Conservation (phyloP, 2,329 filamentous ascomycete genomes). For the Colletotrichum melonis region DNA sequence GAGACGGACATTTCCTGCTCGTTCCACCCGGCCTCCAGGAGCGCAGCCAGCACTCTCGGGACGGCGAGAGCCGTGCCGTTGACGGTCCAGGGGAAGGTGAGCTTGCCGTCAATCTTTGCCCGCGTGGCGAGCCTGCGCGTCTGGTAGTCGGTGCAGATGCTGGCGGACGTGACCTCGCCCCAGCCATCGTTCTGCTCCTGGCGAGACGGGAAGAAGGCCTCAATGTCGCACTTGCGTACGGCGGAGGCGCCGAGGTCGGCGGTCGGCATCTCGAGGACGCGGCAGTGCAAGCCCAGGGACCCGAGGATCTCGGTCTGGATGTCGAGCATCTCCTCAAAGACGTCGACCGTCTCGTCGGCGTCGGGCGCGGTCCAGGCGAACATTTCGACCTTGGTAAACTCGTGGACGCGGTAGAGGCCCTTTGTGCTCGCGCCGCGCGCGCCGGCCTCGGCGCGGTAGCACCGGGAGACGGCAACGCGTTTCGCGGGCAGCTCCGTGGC, state of each 20-base stretch:
- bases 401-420: constrained; percentile 95
- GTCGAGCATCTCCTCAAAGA: constrained; percentile 88
- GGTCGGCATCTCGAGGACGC: constrained; percentile 92
- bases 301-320: constrained; percentile 88
- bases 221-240: constrained; percentile 89
- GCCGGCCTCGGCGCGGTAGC: constrained; percentile 95
- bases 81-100: constrained; percentile 86
- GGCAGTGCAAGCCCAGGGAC: constrained; percentile 83
- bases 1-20: constrained; percentile 73
- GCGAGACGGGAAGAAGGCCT: constrained; percentile 91
- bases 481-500: constrained; percentile 78
- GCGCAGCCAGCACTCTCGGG: constrained; percentile 86
- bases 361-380: constrained; percentile 88
- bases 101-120: constrained; percentile 66
- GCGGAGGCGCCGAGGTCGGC: constrained; percentile 91
- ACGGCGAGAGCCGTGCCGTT: constrained; percentile 96
- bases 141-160: constrained; percentile 96
- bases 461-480: constrained; percentile 86
- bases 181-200: constrained; percentile 75
- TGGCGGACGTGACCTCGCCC: constrained; percentile 93
- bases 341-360: constrained; percentile 55
- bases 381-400: constrained; percentile 98
- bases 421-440: constrained; percentile 91
- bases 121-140: constrained; percentile 83
- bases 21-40: constrained; percentile 93